Evolutionary conservation across 208 protist species (phyloP).

Genomic region (Kentomonas sorsogonicus): DNA sequence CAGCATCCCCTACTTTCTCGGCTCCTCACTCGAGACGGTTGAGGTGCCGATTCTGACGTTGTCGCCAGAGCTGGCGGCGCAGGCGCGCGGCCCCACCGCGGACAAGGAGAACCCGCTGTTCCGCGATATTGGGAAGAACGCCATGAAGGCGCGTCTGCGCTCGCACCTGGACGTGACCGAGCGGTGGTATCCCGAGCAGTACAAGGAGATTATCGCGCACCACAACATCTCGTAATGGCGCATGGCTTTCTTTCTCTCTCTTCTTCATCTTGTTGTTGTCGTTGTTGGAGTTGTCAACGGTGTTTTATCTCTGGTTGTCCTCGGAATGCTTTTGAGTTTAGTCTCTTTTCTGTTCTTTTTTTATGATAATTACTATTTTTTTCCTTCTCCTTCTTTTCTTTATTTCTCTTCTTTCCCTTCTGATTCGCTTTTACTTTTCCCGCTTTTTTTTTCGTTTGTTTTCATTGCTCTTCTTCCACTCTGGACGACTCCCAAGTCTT

Average conservation of each 20-base stretch:
- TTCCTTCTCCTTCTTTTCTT: too few relatives aligned
- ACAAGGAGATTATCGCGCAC: neutral
- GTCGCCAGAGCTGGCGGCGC: conserved; percentile 5
- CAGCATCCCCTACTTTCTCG: conserved; percentile 14
- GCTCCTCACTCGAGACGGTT: neutral
- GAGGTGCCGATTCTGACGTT: conserved; percentile 11
- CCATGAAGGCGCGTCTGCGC: conserved; percentile 6
- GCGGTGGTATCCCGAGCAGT: conserved; percentile 5
- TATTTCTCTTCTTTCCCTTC: too few relatives aligned
- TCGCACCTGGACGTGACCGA: conserved; percentile 1
- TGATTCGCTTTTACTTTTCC: too few relatives aligned
- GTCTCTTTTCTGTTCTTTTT: conserved; percentile 9
- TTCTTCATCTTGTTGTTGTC: too few relatives aligned
- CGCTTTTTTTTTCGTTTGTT: too few relatives aligned
- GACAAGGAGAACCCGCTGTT: conserved; percentile 5
- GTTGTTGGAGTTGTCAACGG: too few relatives aligned
- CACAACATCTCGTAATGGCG: too few relatives aligned
- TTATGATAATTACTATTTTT: neutral
- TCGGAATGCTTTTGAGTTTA: conserved; percentile 9
- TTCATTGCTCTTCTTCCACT: too few relatives aligned
- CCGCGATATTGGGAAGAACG: neutral
- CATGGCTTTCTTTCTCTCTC: too few relatives aligned
- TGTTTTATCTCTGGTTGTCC: too few relatives aligned
- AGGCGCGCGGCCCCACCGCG: conserved; percentile 8
- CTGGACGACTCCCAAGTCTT: too few relatives aligned